phyloP scores from a whole-genome alignment of 73 alveolate genomes.

The Urostyla sp. region DNA sequence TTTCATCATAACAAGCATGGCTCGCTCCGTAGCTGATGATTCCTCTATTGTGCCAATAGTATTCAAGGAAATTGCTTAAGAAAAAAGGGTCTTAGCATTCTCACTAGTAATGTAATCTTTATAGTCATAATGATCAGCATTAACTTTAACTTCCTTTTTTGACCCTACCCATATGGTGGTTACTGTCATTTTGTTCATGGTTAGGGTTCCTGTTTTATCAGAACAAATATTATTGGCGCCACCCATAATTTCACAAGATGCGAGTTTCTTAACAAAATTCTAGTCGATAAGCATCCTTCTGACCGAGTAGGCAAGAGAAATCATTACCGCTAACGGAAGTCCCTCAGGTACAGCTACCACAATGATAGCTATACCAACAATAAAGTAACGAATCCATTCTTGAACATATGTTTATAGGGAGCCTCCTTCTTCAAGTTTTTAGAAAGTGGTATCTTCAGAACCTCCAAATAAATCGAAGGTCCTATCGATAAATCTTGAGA shows the following conservation, averaged over 20 bases:
- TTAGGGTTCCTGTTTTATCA: slow-evolving; percentile 91
- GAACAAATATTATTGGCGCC: slow-evolving; percentile 97
- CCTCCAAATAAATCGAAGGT: slow-evolving; percentile 61
- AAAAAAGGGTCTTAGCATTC: neutral
- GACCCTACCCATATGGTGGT: slow-evolving; percentile 75
- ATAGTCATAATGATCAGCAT: slow-evolving; percentile 73
- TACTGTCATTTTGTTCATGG: slow-evolving; percentile 84
- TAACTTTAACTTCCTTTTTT: slow-evolving; percentile 42
- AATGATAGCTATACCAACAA: slow-evolving; percentile 89
- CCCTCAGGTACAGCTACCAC: slow-evolving; percentile 99
- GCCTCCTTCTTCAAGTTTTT: neutral
- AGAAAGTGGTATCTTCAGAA: slow-evolving; percentile 35
- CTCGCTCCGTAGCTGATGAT: slow-evolving; percentile 47
- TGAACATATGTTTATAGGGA: slow-evolving; percentile 55
- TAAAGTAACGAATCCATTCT: slow-evolving; percentile 78
- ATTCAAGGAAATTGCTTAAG: slow-evolving; percentile 34
- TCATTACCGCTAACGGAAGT: slow-evolving; percentile 96
- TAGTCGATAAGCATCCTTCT: slow-evolving; percentile 92
- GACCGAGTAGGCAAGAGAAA: slow-evolving; percentile 93
- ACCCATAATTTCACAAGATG: slow-evolving; percentile 98
- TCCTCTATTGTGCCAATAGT: slow-evolving; percentile 20
- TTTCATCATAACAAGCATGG: slow-evolving; percentile 1
- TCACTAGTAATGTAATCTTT: slow-evolving; percentile 42
- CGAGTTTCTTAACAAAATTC: slow-evolving; percentile 93
- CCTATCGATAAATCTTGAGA: slow-evolving; percentile 55